Base-by-base conservation (phyloP, 306 rosid genomes). In the Herpetospermum pedunculosum region DNA sequence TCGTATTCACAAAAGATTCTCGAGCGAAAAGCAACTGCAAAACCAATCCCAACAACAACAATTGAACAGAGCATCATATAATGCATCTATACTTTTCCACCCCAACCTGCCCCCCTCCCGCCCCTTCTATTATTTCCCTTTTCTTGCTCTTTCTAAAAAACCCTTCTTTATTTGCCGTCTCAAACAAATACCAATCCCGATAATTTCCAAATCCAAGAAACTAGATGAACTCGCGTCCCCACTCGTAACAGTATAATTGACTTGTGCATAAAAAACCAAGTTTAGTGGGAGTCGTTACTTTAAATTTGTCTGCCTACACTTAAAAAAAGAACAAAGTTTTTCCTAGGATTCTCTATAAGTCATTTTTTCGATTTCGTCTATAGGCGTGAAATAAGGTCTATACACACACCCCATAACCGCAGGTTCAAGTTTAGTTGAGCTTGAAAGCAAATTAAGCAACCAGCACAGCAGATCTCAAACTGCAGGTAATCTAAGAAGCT, bases 1-100 rank as follows among this genome's bases (percentile, higher is more conserved):
- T 86, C 52, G 96, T 95, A 75, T 85, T 89, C 91, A 81, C 41
- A 43, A 89, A 87, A 29, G 95, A 85, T 52, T 85, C 91, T 38
- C 79, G 83, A 35, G 95, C 18, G 81, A 83, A 87, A 16, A 85
- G 63, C 78, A 75, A 48, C 78, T 63, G 73, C 73, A 60, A 48
- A 34, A 47, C 15, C 37, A 13, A 68, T 23, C 14, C 54, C 11
- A 28, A 14, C 18, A 25, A 10, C 68, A 30, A 59, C 68, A 59
- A 5, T 59, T 59, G 13, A 59, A 6, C 68, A n/a, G 28, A 5
- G n/a, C n/a, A n/a, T n/a, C n/a, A n/a, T n/a, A n/a, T n/a, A n/a
- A n/a, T n/a, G n/a, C n/a, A n/a, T n/a, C n/a, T n/a, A n/a, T n/a
- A n/a, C n/a, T n/a, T n/a, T n/a, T n/a, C n/a, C n/a, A n/a, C n/a